Percentiles rank a stretch among this genome's conserved stretches.
Evolutionary conservation across 768 basidiomycete species (phyloP).

Genomic region (Mycena sanguinolenta): DNA sequence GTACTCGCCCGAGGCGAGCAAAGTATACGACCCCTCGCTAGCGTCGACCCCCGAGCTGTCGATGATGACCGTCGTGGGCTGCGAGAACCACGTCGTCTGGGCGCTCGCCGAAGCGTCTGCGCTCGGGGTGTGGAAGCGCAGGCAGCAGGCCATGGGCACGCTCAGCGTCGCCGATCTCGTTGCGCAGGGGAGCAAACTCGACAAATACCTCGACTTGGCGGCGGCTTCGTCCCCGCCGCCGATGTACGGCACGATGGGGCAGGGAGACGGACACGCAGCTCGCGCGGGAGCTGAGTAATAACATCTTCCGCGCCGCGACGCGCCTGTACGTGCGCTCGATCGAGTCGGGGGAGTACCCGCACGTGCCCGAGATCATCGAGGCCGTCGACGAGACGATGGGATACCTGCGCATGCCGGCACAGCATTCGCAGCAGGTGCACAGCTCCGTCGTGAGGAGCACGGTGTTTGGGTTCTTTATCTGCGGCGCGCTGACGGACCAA

Average conservation of each 20-base stretch:
- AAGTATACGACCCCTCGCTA: constrained; percentile 49
- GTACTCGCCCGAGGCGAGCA: constrained; percentile 62
- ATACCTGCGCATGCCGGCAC: constrained; percentile 57
- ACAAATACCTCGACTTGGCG: constrained; percentile 22
- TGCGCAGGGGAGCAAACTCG: constrained; percentile 39
- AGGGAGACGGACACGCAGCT: constrained; percentile 37
- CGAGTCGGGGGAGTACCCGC: constrained; percentile 79
- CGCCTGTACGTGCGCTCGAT: constrained; percentile 83
- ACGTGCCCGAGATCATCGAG: constrained; percentile 70
- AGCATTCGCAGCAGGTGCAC: constrained; percentile 50
- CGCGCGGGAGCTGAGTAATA: constrained; percentile 62
- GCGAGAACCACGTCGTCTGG: constrained; percentile 84
- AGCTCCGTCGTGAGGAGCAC: constrained; percentile 77
- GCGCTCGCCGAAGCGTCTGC: constrained; percentile 81
- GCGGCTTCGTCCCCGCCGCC: background rate
- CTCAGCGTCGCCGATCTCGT: constrained; percentile 77
- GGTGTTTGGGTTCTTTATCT: constrained; percentile 83
- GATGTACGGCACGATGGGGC: background rate
- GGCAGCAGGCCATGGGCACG: constrained; percentile 50
- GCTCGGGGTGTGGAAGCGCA: constrained; percentile 76
- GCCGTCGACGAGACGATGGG: constrained; percentile 68
- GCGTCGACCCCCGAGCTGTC: constrained; percentile 57
- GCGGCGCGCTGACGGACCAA: constrained; percentile 76
- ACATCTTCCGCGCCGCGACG: constrained; percentile 82
- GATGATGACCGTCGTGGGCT: constrained; percentile 91